Base-by-base conservation (phyloP, 139 green algal species). In the Ulvella scutata region DNA sequence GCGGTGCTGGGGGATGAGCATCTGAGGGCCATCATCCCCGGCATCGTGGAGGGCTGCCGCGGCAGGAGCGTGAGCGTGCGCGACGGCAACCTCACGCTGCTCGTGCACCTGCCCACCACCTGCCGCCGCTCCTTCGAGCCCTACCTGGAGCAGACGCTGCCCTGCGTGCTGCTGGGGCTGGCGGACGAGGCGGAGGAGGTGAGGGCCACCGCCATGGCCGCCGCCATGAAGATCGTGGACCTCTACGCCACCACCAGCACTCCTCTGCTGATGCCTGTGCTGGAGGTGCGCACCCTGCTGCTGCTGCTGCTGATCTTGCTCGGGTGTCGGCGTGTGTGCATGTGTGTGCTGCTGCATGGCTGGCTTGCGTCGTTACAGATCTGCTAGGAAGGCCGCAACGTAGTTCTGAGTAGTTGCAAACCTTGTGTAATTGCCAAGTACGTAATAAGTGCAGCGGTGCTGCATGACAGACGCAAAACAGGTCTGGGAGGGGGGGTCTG, bases 181-280 rank as follows among this genome's bases (percentile, higher is more conserved):
- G 88, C 90, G 28, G 94, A 98, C 76, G 92, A 98, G 82, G 84
- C 85, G 29, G 94, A 99, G 85, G 85, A 87, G 23, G 94, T 99
- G 76, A 81, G 94, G 1, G 91, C 97, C 33, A 91, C 91, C 0
- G 90, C 94, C 6, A 80, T 98, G 74, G 73, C 77, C 33, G 91
- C 94, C 17, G 79, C 79, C 39, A 79, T 76, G 75, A 84, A 87
- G 37, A 79, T 94, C 23, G 92, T 98, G 21, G 90, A 96, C 61
- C 76, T 91, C 72, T 97, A 93, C 75, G 85, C 91, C 2, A 67
- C 79, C 62, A 86, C 72, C 23, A 81, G 84, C 2, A 79, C 97
- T 73, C 78, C 84, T n/a, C 79, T 98, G 78, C 83, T 99, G 77
- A 88, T 99, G 79, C 94, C 93, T 4, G 89, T 88, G 2, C 87